These are phyloP conservation scores for Aspergillus sojae DNA, from an alignment of 2,329 filamentous ascomycete genomes.

Conservation along the genomic window DNA sequence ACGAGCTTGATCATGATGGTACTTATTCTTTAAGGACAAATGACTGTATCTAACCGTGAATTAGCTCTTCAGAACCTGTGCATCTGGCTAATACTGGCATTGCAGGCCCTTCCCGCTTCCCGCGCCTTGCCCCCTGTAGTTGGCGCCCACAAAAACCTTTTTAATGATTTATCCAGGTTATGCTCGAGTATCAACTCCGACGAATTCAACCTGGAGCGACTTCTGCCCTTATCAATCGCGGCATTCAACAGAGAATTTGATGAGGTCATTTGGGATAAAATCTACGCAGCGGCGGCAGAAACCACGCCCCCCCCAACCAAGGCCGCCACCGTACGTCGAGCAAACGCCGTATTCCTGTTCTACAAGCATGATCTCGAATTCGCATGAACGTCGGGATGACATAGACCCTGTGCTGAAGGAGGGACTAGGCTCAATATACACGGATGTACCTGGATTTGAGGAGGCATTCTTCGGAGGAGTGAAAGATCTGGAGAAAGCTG, in stretches of 20 bases:
- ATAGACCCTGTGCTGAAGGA: constrained; percentile 30
- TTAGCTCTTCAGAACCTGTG: neutral
- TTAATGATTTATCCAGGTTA: constrained; percentile 21
- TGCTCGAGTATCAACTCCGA: constrained; percentile 10
- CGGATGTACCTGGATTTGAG: constrained; percentile 29
- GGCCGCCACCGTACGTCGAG: constrained; percentile 16
- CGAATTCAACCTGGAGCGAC: constrained; percentile 20
- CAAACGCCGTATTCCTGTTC: constrained; percentile 28
- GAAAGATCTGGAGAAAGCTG: constrained; percentile 23
- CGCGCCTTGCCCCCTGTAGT: neutral
- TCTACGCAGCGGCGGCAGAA: constrained; percentile 19
- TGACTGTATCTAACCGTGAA: neutral
- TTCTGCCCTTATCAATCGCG: constrained; percentile 22
- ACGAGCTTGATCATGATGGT: neutral
- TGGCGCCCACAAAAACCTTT: constrained; percentile 9
- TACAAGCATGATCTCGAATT: constrained; percentile 32
- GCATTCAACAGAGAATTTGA: constrained; percentile 9
- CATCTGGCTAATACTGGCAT: neutral
- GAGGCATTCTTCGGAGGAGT: constrained; percentile 30
- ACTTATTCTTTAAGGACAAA: neutral
- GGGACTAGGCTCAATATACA: constrained; percentile 29
- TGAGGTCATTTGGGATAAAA: constrained; percentile 23
- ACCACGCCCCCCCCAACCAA: constrained; percentile 22
- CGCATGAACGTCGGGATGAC: constrained; percentile 29
- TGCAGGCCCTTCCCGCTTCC: neutral